Base-by-base conservation (phyloP, 1,139 yeast genomes). In the Yarrowia galli region DNA sequence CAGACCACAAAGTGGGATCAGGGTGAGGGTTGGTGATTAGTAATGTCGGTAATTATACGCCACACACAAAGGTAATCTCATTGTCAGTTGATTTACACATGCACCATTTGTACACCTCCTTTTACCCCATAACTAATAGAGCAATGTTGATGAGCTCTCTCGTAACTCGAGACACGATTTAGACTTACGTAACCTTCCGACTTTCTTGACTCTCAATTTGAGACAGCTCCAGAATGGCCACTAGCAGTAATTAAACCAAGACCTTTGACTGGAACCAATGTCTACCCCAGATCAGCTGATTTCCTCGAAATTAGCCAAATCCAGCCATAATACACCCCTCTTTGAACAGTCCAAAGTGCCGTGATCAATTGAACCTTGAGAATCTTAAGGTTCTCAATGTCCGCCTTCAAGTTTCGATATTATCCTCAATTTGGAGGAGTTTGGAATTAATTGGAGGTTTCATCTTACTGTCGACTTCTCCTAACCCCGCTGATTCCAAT, bases 301-400 rank as follows among this genome's bases (percentile, higher is more conserved):
- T 45, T 22, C n/a, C 18, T 15, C 15, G 20, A 46, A 46, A 46
- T 46, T n/a, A 9, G 12, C 49, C 32, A 45, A 13, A 23, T 23
- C 28, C 12, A 15, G 9, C 49, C 32, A 45, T 45, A 45, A 22
- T 45, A 45, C 32, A 45, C 49, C 49, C 49, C 49, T 22, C 28
- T 45, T 42, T 45, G 32, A 45, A 45, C 18, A 42, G 49, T 12
- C 49, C 49, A 45, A 23, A 45, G 32, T 45, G 49, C 15, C 49
- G 32, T 5, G 28, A 45, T 22, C 32, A 18, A 45, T 22, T 7
- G n/a, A 45, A 45, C 49, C 32, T 20, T 10, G 13, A 4, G 1
- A 3, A 2, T 2, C 8, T 10, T 43, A 20, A 16, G 16, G 46
- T 43, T 43, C 12, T 4, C 8, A 1, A 43, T 12, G 25, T 45